Evolutionary conservation across 176 grass and related monocot genomes (phyloP).

Genomic region (Paspalum vaginatum): DNA sequence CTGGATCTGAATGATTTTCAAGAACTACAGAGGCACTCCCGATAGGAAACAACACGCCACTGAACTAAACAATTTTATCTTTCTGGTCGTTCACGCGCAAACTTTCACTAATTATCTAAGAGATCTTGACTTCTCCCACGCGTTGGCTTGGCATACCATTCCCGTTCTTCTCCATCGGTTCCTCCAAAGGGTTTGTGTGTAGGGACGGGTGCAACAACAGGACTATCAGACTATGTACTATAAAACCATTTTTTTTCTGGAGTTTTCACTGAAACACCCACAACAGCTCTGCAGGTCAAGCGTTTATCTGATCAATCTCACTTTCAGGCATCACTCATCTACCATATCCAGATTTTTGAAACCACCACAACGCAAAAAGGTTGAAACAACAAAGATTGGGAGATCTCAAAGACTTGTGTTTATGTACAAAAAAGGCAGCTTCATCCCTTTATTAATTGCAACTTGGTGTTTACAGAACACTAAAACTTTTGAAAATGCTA

Average conservation of each 20-base stretch:
- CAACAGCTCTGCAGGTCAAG: neutral
- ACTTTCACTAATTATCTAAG: neutral
- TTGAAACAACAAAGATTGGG: neutral
- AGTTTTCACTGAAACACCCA: neutral
- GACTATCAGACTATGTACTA: neutral
- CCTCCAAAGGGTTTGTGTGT: neutral
- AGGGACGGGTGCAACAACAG: neutral
- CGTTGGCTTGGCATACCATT: constrained; percentile 8
- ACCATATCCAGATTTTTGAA: too few relatives aligned
- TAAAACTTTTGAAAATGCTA: neutral
- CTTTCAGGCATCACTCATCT: constrained; percentile 6
- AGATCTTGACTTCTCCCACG: constrained; percentile 21
- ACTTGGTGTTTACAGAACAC: constrained; percentile 46
- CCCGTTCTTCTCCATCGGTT: neutral
- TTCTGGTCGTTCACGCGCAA: constrained; percentile 5
- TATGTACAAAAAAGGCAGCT: constrained; percentile 33
- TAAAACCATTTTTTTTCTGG: neutral
- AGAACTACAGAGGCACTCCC: neutral
- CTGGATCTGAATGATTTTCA: neutral
- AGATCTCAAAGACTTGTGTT: constrained; percentile 2
- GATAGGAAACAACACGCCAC: neutral
- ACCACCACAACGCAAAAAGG: neutral
- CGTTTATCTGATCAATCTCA: neutral
- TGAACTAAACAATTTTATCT: neutral
- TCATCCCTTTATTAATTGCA: constrained; percentile 17